phyloP scores from a whole-genome alignment of 208 protist genomes.

The Wallacemonas sp. region DNA sequence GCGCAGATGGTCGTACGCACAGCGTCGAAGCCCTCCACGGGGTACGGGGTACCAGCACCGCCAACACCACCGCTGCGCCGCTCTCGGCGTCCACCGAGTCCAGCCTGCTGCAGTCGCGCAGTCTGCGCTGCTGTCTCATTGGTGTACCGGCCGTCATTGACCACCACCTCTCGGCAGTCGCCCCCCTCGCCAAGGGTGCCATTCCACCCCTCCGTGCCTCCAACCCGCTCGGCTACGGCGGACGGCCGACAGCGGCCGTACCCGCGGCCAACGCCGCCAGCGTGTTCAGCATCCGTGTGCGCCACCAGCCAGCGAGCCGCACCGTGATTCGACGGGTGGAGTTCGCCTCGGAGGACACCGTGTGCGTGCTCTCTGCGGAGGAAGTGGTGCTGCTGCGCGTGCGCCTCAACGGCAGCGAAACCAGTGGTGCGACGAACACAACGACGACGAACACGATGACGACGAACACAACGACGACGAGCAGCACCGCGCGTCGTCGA shows the following conservation, averaged over 20 bases:
- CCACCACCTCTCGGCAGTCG: conserved; percentile 5
- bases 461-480: too few relatives aligned
- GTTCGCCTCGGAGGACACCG: conserved; percentile 39
- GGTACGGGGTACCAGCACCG: not conserved
- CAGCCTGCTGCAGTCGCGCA: not conserved
- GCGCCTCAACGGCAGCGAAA: not conserved
- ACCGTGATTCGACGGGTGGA: conserved; percentile 7
- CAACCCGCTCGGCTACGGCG: conserved; percentile 9
- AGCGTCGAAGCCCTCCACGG: conserved; percentile 10
- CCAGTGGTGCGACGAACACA: too few relatives aligned
- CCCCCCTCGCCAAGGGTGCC: conserved; percentile 10
- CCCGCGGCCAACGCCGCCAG: not conserved
- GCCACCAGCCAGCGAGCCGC: conserved; percentile 2
- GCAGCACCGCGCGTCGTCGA: too few relatives aligned
- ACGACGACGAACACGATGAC: too few relatives aligned
- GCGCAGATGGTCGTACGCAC: not conserved
- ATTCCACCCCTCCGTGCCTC: not conserved
- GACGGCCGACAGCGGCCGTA: not conserved
- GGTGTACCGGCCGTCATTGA: conserved; percentile 7
- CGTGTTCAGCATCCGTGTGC: conserved; percentile 7
- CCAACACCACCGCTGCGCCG: not conserved
- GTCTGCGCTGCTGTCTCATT: conserved; percentile 6
- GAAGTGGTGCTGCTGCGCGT: conserved; percentile 41
- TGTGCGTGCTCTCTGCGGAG: conserved; percentile 43
- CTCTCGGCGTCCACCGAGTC: not conserved